phyloP scores from a whole-genome alignment of 2,329 filamentous ascomycete species.

The Lachnellula occidentalis region DNA sequence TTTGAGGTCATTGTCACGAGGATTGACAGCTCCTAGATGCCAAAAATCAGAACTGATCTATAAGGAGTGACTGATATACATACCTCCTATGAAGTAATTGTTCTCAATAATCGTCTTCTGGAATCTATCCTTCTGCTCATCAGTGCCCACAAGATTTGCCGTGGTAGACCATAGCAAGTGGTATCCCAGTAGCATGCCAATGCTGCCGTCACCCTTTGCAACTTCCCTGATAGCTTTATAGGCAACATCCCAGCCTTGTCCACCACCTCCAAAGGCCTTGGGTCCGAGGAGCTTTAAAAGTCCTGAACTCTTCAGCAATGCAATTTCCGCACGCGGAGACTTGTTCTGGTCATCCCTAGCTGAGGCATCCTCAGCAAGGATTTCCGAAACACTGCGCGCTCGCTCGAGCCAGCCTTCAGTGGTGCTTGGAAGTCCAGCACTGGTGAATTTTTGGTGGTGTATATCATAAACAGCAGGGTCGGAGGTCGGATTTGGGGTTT shows the following conservation, averaged over 20 bases:
- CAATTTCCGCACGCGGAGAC: conserved; percentile 44
- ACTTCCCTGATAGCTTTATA: conserved; percentile 58
- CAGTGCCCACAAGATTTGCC: conserved; percentile 53
- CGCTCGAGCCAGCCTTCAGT: conserved; percentile 42
- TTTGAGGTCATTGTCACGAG: conserved; percentile 55
- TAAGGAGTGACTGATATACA: not conserved
- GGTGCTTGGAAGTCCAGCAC: conserved; percentile 34
- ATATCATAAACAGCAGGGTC: conserved; percentile 38
- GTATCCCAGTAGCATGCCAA: conserved; percentile 62
- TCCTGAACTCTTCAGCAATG: conserved; percentile 46
- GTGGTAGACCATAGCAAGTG: conserved; percentile 60
- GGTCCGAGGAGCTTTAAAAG: conserved; percentile 46
- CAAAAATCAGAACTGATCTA: not conserved
- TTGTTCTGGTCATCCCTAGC: conserved; percentile 46
- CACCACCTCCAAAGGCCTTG: conserved; percentile 46
- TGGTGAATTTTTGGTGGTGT: conserved; percentile 35
- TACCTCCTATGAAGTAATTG: conserved; percentile 60
- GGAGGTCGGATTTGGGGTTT: conserved; percentile 17
- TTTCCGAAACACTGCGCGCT: conserved; percentile 42
- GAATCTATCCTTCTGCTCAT: conserved; percentile 52
- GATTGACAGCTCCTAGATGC: conserved; percentile 51
- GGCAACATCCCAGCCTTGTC: conserved; percentile 47
- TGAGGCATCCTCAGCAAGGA: conserved; percentile 44
- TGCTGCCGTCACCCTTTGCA: conserved; percentile 58
- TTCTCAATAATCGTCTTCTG: conserved; percentile 54